phyloP scores from a whole-genome alignment of 352 stramenopile genomes.

The Blastocystis sp. region DNA sequence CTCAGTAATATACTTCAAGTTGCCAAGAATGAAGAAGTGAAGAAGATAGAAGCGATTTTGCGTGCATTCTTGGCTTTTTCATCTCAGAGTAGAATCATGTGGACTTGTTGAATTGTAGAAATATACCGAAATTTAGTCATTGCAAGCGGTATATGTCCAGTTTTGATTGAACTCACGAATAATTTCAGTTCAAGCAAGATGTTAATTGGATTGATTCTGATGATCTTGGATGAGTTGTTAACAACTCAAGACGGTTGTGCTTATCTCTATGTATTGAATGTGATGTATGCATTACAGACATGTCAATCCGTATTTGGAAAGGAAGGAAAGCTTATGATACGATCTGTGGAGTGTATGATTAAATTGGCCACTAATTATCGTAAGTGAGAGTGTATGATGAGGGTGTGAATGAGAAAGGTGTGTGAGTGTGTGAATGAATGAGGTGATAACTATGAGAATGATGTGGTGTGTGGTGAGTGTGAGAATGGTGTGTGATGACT shows the following conservation, averaged over 20 bases:
- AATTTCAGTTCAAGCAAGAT: conserved; percentile 8
- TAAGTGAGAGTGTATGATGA: neutral
- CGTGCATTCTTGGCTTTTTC: neutral
- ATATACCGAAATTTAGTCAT: neutral
- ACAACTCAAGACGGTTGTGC: neutral
- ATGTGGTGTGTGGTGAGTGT: neutral
- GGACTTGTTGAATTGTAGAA: neutral
- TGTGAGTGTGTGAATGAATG: neutral
- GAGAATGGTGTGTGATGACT: neutral
- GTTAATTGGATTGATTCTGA: conserved; percentile 19
- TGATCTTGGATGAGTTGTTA: neutral
- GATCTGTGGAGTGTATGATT: conserved; percentile 17
- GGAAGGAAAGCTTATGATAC: neutral
- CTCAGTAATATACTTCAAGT: neutral
- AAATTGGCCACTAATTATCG: neutral
- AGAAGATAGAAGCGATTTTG: neutral
- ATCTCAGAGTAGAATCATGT: neutral
- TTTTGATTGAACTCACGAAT: neutral
- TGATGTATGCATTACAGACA: neutral
- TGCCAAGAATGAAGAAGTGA: neutral
- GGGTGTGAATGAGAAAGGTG: neutral
- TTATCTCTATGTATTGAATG: neutral
- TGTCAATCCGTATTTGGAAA: neutral
- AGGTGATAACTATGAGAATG: neutral
- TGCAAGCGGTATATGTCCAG: neutral